These are phyloP conservation scores for Maudiozyma pseudohumilis DNA, from an alignment of 805 yeast species.

Conservation along the genomic window DNA sequence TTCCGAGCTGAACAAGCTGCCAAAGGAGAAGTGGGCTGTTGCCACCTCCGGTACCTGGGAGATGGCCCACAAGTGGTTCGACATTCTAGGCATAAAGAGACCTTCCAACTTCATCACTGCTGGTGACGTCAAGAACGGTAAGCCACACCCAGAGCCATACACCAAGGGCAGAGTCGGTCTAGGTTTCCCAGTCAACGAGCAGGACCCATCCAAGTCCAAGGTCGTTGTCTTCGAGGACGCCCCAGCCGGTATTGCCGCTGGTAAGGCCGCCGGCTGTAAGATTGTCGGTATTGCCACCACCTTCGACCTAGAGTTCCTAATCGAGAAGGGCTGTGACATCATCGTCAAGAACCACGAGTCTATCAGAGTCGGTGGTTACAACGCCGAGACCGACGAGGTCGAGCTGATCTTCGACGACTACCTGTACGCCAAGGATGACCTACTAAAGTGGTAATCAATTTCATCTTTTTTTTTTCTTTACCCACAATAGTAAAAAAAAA, in stretches of 20 bases:
- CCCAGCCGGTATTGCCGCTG: constrained; percentile 79
- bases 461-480: background rate
- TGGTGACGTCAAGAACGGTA: constrained; percentile 67
- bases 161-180: constrained; percentile 40
- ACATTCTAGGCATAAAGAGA: constrained; percentile 46
- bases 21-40: constrained; percentile 67
- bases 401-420: constrained; percentile 32
- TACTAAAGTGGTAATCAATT: constrained; percentile 27
- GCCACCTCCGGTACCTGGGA: constrained; percentile 77
- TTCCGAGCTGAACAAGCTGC: constrained; percentile 40
- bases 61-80: constrained; percentile 73
- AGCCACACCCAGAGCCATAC: constrained; percentile 84
- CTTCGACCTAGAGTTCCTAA: constrained; percentile 57
- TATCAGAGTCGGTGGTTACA: constrained; percentile 49
- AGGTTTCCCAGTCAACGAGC: constrained; percentile 30
- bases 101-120: constrained; percentile 79
- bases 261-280: constrained; percentile 73
- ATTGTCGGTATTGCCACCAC: constrained; percentile 80
- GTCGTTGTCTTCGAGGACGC: constrained; percentile 79
- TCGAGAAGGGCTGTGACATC: constrained; percentile 70
- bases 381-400: constrained; percentile 33
- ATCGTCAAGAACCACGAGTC: constrained; percentile 65
- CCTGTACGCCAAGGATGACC: constrained; percentile 30
- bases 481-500: background rate
- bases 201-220: constrained; percentile 32